Evolutionary conservation across 1,284 basidiomycete species (phyloP).

Genomic region (Wolfiporia cocos): DNA sequence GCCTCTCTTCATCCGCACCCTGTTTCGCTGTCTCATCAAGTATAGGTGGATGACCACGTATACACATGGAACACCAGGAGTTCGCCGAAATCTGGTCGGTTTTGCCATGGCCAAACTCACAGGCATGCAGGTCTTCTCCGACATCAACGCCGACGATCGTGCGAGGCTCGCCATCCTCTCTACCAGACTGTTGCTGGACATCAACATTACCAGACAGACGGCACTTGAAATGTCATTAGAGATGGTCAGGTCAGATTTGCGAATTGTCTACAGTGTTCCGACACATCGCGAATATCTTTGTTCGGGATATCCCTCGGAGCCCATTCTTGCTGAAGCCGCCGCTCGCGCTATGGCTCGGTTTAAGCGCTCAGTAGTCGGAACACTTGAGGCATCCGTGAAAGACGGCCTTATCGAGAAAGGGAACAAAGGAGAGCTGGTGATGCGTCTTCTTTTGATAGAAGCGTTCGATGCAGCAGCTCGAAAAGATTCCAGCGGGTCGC

Average conservation of each 20-base stretch:
- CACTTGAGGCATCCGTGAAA: neutral
- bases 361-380: neutral
- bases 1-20: neutral
- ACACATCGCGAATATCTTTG: slow-evolving; percentile 1
- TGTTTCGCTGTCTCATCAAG: neutral
- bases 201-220: neutral
- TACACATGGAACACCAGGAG: neutral
- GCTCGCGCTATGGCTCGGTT: neutral
- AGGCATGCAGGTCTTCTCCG: neutral
- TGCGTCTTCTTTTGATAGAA: slow-evolving; percentile 2
- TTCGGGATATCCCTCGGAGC: slow-evolving; percentile 6
- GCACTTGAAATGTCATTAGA: neutral
- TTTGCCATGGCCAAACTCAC: neutral
- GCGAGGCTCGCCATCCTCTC: neutral
- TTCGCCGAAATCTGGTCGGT: neutral
- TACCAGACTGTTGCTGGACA: neutral
- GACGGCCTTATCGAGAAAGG: slow-evolving; percentile 4
- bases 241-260: slow-evolving; percentile 1
- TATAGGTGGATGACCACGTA: neutral
- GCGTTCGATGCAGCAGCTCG: slow-evolving; percentile 4
- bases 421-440: slow-evolving; percentile 7
- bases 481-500: neutral
- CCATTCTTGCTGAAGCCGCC: slow-evolving; percentile 7
- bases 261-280: slow-evolving; percentile 1
- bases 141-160: neutral